phyloP scores from a whole-genome alignment of 140 eudicot species.

The Bidens hawaiensis region DNA sequence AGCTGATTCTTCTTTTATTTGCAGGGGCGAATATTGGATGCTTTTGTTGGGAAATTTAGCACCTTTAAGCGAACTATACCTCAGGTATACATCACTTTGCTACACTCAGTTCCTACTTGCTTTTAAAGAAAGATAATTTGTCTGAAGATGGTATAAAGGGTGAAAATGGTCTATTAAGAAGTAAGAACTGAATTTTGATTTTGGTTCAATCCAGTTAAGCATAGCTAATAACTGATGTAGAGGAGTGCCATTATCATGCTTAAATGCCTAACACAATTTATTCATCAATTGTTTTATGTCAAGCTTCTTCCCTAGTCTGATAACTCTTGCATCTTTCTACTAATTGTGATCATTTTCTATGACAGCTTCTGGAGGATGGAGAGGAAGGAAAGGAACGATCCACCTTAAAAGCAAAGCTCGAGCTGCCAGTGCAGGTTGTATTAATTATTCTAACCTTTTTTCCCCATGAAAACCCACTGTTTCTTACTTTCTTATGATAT shows the following conservation, averaged over 20 bases:
- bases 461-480: neutral
- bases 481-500: neutral
- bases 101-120: neutral
- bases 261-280: neutral
- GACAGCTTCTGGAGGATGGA: conserved; percentile 87
- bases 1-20: neutral
- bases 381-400: conserved; percentile 82
- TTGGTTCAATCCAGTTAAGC: neutral
- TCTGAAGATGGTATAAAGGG: neutral
- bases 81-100: conserved; percentile 47
- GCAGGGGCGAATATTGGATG: conserved; percentile 96
- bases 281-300: neutral
- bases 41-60: conserved; percentile 95
- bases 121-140: conserved; percentile 2
- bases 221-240: neutral
- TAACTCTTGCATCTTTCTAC: conserved; percentile 13
- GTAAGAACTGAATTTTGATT: neutral
- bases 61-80: conserved; percentile 95
- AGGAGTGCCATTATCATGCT: conserved; percentile 5
- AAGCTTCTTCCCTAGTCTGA: neutral
- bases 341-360: conserved; percentile 8
- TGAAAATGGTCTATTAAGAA: neutral
- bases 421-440: conserved; percentile 91
- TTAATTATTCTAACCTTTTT: conserved; percentile 3
- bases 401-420: conserved; percentile 83